Evolutionary conservation across 2,329 filamentous ascomycete species (phyloP).

Genomic region (Rhynchosporium graminicola): DNA sequence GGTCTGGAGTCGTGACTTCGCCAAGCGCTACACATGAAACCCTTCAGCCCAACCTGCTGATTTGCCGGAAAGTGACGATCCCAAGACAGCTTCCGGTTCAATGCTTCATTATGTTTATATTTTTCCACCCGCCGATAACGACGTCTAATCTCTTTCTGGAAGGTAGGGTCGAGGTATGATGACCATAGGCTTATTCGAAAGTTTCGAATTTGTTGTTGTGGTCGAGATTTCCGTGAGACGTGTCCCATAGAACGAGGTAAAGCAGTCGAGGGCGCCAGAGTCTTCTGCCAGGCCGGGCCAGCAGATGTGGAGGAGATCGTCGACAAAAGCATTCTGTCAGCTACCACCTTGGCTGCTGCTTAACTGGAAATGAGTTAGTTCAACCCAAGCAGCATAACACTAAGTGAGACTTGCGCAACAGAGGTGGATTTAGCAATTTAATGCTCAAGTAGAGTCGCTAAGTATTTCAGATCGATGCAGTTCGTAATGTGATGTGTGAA

Average conservation of each 20-base stretch:
- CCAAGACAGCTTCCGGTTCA: constrained; percentile 50
- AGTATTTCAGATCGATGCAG: not conserved
- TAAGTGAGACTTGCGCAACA: not conserved
- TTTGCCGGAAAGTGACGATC: constrained; percentile 46
- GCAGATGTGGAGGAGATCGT: constrained; percentile 28
- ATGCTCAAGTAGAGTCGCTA: not conserved
- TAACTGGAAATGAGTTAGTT: constrained; percentile 4
- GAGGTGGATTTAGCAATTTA: not conserved
- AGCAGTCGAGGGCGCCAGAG: constrained; percentile 19
- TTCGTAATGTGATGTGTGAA: too few relatives aligned
- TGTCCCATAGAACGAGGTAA: constrained; percentile 22
- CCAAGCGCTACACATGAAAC: constrained; percentile 47
- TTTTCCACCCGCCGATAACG: constrained; percentile 48
- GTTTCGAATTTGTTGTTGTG: constrained; percentile 46
- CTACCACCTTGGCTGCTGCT: constrained; percentile 30
- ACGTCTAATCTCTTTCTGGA: constrained; percentile 46
- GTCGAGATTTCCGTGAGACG: constrained; percentile 23
- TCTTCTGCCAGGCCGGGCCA: constrained; percentile 18
- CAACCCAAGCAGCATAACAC: not conserved
- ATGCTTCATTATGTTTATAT: constrained; percentile 49
- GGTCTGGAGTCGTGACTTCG: constrained; percentile 36
- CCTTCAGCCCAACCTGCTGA: constrained; percentile 42
- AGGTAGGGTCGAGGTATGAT: constrained; percentile 45
- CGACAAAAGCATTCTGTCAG: constrained; percentile 35
- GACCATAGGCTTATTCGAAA: constrained; percentile 54